Conservation (phyloP, 1,139 yeast genomes). For the Hemisphaericaspora subhashii region DNA sequence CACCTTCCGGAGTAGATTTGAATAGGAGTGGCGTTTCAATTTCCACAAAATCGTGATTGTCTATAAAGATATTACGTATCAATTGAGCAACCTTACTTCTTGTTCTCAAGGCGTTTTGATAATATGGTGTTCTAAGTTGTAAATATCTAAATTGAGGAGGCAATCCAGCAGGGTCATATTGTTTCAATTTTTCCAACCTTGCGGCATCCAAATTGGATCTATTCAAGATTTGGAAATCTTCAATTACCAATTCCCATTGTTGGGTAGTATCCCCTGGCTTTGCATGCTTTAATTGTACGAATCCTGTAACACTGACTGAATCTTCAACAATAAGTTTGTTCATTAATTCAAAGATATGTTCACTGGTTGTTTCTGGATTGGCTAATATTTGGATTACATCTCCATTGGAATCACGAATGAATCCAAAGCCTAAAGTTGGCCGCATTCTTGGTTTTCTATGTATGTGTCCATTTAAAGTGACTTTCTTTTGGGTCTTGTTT, state of each 20-base stretch:
- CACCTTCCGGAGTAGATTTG: constrained; percentile 98
- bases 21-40: constrained; percentile 91
- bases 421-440: constrained; percentile 61
- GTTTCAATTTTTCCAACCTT: constrained; percentile 62
- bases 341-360: constrained; percentile 40
- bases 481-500: constrained; percentile 14
- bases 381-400: constrained; percentile 62
- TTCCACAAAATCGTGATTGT: constrained; percentile 62
- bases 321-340: constrained; percentile 64
- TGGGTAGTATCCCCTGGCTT: constrained; percentile 16
- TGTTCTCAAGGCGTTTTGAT: constrained; percentile 57
- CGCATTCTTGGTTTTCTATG: constrained; percentile 61
- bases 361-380: constrained; percentile 42
- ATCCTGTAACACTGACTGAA: constrained; percentile 70
- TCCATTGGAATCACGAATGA: constrained; percentile 72
- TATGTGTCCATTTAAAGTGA: constrained; percentile 75
- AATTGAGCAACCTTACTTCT: constrained; percentile 62
- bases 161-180: constrained; percentile 47
- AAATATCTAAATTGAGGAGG: constrained; percentile 82
- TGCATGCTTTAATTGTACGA: constrained; percentile 35
- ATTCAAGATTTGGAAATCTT: constrained; percentile 58
- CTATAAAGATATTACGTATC: constrained; percentile 51
- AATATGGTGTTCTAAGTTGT: constrained; percentile 66
- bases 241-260: constrained; percentile 59
- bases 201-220: constrained; percentile 68